phyloP scores from a whole-genome alignment of 192 early-diverging fungal genomes.

The Haplosporangium gracile region DNA sequence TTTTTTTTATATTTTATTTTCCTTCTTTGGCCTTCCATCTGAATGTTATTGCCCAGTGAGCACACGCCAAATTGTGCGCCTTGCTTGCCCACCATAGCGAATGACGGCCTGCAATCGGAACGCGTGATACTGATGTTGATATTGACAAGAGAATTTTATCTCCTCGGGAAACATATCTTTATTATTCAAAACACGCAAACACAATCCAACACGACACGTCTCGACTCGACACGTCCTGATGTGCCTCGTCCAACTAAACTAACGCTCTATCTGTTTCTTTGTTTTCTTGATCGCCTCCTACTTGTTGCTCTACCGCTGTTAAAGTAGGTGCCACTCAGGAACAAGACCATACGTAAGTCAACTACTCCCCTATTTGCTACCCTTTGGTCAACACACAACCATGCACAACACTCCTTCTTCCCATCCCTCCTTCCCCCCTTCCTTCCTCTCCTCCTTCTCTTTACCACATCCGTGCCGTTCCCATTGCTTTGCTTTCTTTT shows the following conservation, averaged over 20 bases:
- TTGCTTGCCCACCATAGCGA: conserved; percentile 6
- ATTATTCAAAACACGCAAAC: not conserved
- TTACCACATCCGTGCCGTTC: not conserved
- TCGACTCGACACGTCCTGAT: too few relatives aligned
- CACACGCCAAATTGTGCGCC: conserved; percentile 1
- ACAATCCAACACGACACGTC: not conserved
- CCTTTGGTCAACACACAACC: not conserved
- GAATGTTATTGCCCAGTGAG: not conserved
- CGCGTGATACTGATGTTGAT: conserved; percentile 3
- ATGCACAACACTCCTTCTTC: not conserved
- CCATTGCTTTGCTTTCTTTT: not conserved
- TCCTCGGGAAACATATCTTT: not conserved
- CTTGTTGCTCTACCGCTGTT: not conserved
- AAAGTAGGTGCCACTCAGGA: conserved; percentile 46
- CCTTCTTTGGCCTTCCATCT: conserved; percentile 26
- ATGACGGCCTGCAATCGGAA: conserved; percentile 12
- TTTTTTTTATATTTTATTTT: not conserved
- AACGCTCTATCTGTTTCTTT: not conserved
- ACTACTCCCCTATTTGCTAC: not conserved
- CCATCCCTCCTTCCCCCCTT: too few relatives aligned
- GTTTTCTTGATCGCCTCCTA: not conserved
- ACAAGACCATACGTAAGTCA: conserved; percentile 57
- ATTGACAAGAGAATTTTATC: not conserved
- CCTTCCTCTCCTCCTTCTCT: not conserved
- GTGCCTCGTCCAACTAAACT: not conserved